These are phyloP conservation scores for Avena sativa DNA, from an alignment of 176 grass and related monocot genomes.

Conservation along the genomic window DNA sequence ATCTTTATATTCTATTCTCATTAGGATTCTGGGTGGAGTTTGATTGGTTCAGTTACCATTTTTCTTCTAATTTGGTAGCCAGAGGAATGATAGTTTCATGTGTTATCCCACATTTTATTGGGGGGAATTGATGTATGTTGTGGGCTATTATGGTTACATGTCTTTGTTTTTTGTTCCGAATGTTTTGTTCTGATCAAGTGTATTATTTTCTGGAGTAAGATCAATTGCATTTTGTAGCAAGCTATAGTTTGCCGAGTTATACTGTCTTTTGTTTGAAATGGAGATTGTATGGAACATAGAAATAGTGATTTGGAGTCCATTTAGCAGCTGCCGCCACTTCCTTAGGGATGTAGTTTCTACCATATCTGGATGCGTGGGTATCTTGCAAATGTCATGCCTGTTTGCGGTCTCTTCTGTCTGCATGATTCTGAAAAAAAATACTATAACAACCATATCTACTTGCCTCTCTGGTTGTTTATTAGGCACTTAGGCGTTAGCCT, in stretches of 20 bases:
- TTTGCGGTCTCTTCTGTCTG: background rate
- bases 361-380: background rate
- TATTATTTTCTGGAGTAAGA: background rate
- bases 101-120: background rate
- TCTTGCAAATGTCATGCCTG: background rate
- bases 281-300: background rate
- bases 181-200: background rate
- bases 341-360: background rate
- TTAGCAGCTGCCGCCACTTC: background rate
- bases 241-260: background rate
- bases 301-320: background rate
- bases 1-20: background rate
- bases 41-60: background rate
- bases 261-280: background rate
- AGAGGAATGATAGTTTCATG: background rate
- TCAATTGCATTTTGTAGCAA: background rate
- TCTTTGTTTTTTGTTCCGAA: background rate
- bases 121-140: background rate
- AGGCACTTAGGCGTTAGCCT: background rate
- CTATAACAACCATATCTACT: too few relatives aligned
- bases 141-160: background rate
- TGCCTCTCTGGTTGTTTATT: too few relatives aligned
- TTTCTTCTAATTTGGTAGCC: background rate
- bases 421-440: background rate
- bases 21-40: background rate